phyloP scores from a whole-genome alignment of 495 filamentous ascomycete genomes.

The Bathelium albidoporum region DNA sequence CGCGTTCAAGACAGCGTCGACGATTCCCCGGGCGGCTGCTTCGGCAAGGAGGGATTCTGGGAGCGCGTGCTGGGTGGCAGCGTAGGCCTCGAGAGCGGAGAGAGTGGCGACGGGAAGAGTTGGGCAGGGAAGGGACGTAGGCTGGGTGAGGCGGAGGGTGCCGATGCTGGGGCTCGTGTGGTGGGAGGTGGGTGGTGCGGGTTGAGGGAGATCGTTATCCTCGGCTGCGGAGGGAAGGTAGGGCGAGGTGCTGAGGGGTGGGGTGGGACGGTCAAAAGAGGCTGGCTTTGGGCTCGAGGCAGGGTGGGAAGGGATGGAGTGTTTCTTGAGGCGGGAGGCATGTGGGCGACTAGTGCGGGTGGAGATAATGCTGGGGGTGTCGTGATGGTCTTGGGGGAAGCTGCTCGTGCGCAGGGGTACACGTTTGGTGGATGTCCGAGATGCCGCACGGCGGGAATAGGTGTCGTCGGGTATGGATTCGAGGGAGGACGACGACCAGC shows the following conservation, averaged over 20 bases:
- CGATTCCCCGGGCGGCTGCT: slow-evolving; percentile 79
- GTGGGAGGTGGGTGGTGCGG: slow-evolving; percentile 1
- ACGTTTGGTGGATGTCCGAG: slow-evolving; percentile 42
- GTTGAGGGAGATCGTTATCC: slow-evolving; percentile 13
- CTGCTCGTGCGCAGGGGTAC: slow-evolving; percentile 22
- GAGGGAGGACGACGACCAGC: neutral
- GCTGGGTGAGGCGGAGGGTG: slow-evolving; percentile 5
- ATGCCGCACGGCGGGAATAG: slow-evolving; percentile 42
- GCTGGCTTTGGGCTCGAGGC: neutral
- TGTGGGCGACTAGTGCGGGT: neutral
- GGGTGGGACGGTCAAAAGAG: neutral
- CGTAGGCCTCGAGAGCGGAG: slow-evolving; percentile 81
- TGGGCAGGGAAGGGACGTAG: slow-evolving; percentile 44
- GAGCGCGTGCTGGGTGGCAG: slow-evolving; percentile 70
- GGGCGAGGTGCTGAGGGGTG: neutral
- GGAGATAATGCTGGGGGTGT: neutral
- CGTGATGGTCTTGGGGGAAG: slow-evolving; percentile 2
- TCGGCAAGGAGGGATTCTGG: slow-evolving; percentile 85
- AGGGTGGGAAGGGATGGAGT: neutral
- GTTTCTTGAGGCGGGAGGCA: neutral
- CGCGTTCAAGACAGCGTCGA: slow-evolving; percentile 58
- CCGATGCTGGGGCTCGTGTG: slow-evolving; percentile 5
- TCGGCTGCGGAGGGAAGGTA: slow-evolving; percentile 6
- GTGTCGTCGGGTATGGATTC: slow-evolving; percentile 56
- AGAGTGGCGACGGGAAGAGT: slow-evolving; percentile 76